A percentile compares a stretch with the other conserved stretches of the same genome.
These are phyloP conservation scores for Trichoderma sp. DNA, from an alignment of 2,329 filamentous ascomycete genomes.

Conservation along the genomic window DNA sequence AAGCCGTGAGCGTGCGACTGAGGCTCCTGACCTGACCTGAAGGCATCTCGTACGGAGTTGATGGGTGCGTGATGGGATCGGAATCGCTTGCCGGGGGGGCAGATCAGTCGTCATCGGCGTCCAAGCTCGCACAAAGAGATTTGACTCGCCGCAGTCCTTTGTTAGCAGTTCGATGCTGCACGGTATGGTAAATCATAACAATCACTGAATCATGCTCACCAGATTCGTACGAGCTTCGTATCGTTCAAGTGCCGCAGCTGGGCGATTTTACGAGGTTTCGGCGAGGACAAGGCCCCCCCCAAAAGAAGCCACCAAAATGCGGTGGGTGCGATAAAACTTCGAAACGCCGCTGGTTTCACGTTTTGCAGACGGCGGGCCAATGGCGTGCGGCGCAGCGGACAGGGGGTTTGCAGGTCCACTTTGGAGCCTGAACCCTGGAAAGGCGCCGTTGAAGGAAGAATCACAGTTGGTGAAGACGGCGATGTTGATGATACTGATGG, in stretches of 20 bases:
- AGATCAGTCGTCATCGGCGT: not conserved
- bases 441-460: not conserved
- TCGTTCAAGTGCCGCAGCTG: not conserved
- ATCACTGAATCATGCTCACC: no score
- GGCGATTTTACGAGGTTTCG: not conserved
- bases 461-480: not conserved
- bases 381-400: conserved; percentile 25
- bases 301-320: conserved; percentile 20
- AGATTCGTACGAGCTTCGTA: not conserved
- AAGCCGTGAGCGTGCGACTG: not conserved
- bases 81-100: not conserved
- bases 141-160: not conserved
- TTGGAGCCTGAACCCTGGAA: conserved; percentile 18
- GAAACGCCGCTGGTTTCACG: conserved; percentile 38
- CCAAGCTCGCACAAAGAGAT: no score
- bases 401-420: conserved; percentile 17
- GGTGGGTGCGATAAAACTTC: conserved; percentile 27
- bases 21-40: not conserved
- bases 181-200: no score
- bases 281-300: not conserved
- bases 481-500: not conserved
- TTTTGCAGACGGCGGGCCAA: conserved; percentile 30
- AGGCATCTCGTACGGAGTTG: not conserved
- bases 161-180: not conserved
- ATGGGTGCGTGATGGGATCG: not conserved